phyloP scores from a whole-genome alignment of 495 filamentous ascomycete species.

The Daldinia bambusicola region DNA sequence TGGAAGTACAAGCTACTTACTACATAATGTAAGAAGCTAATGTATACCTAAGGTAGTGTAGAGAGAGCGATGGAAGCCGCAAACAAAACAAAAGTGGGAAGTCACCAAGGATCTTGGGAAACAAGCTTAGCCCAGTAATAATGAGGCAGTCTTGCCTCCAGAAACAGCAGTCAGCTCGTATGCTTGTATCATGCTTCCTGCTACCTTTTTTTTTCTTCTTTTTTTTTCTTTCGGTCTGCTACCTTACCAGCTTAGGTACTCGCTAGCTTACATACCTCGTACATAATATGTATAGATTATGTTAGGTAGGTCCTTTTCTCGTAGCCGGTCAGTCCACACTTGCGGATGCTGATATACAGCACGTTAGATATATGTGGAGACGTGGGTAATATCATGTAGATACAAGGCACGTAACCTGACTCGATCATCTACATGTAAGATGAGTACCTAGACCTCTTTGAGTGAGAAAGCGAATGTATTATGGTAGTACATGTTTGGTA shows the following conservation, averaged over 20 bases:
- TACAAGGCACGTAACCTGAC: neutral
- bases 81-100: conserved; percentile 39
- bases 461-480: no score
- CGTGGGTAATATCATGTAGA: conserved; percentile 2
- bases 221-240: neutral
- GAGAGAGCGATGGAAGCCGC: conserved; percentile 27
- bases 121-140: conserved; percentile 27
- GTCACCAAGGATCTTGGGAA: conserved; percentile 33
- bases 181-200: conserved; percentile 10
- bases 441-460: no score
- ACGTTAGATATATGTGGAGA: neutral
- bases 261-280: neutral
- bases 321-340: conserved; percentile 34
- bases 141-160: neutral
- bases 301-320: neutral
- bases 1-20: no score
- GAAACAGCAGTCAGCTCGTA: conserved; percentile 15
- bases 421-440: neutral
- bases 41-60: no score
- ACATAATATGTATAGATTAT: no score
- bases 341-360: conserved; percentile 22
- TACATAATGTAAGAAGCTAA: neutral
- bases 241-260: conserved; percentile 1
- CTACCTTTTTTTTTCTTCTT: no score
- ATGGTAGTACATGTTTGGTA: neutral